Conservation (phyloP, 139 green algal genomes). For the Picocystis salinarum region DNA sequence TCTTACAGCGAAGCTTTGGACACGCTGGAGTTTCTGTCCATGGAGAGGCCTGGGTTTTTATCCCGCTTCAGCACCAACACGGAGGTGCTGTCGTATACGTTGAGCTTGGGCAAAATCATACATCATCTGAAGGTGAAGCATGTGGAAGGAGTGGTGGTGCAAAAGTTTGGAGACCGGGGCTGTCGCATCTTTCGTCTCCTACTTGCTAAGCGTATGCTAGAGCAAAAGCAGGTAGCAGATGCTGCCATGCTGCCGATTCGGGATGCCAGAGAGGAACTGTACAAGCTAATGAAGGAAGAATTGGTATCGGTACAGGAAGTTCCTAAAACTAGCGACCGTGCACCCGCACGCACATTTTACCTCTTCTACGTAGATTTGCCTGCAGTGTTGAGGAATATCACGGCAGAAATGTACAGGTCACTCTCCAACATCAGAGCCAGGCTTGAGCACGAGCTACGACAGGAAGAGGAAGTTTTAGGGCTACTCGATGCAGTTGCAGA, state of each 20-base stretch:
- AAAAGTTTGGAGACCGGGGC: conserved; percentile 32
- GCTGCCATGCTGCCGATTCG: conserved; percentile 25
- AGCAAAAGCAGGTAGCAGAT: conserved; percentile 57
- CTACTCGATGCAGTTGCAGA: neutral
- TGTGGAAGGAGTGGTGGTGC: conserved; percentile 6
- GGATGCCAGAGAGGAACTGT: conserved; percentile 59
- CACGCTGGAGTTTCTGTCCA: too few species aligned
- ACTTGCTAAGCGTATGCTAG: conserved; percentile 36
- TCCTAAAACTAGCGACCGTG: conserved; percentile 48
- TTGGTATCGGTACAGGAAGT: conserved; percentile 62
- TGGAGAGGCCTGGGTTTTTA: too few species aligned
- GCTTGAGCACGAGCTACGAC: conserved; percentile 31
- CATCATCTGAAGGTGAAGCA: conserved; percentile 15
- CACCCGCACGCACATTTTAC: conserved; percentile 60
- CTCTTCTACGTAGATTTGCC: conserved; percentile 37
- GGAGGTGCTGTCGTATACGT: conserved; percentile 2
- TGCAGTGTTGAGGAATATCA: conserved; percentile 9
- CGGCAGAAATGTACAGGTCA: conserved; percentile 29
- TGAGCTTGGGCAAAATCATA: conserved; percentile 14
- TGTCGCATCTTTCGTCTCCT: conserved; percentile 61
- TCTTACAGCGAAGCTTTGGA: too few species aligned
- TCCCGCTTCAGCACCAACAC: neutral
- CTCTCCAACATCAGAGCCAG: conserved; percentile 41
- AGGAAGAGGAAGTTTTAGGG: conserved; percentile 28
- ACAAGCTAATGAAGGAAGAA: conserved; percentile 53